Conservation (phyloP, 2,329 filamentous ascomycete genomes). For the Zasmidium citrigriseum region DNA sequence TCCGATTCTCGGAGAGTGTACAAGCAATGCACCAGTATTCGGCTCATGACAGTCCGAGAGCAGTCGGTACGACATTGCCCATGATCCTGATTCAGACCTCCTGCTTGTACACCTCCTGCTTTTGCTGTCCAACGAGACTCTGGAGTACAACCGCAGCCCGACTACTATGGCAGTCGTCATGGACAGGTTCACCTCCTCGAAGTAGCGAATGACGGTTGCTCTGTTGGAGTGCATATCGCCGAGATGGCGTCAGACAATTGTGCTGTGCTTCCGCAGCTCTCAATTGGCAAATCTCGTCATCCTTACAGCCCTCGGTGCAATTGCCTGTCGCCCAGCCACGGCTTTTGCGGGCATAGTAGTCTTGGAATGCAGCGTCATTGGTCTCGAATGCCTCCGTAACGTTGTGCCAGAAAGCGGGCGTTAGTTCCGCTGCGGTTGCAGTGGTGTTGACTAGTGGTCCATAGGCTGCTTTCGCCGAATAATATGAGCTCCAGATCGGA, state of each 20-base stretch:
- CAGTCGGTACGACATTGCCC: too few species aligned
- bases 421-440: constrained; percentile 48
- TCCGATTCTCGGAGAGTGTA: not conserved
- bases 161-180: not conserved
- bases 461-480: constrained; percentile 59
- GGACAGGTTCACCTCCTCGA: not conserved
- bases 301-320: constrained; percentile 49
- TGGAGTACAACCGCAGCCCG: not conserved
- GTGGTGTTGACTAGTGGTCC: constrained; percentile 41
- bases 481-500: constrained; percentile 58
- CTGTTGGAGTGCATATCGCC: not conserved
- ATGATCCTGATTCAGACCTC: too few species aligned
- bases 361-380: constrained; percentile 47
- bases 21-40: not conserved
- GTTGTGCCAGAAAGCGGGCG: constrained; percentile 61
- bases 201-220: not conserved
- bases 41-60: not conserved
- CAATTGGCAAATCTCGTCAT: constrained; percentile 54
- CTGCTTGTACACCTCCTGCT: not conserved
- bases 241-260: constrained; percentile 43
- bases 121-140: not conserved
- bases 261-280: constrained; percentile 55
- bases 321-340: constrained; percentile 46
- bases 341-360: constrained; percentile 51
- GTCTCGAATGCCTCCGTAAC: constrained; percentile 53